phyloP scores from a whole-genome alignment of 192 early-diverging fungal genomes.

The Coemansia sp. region DNA sequence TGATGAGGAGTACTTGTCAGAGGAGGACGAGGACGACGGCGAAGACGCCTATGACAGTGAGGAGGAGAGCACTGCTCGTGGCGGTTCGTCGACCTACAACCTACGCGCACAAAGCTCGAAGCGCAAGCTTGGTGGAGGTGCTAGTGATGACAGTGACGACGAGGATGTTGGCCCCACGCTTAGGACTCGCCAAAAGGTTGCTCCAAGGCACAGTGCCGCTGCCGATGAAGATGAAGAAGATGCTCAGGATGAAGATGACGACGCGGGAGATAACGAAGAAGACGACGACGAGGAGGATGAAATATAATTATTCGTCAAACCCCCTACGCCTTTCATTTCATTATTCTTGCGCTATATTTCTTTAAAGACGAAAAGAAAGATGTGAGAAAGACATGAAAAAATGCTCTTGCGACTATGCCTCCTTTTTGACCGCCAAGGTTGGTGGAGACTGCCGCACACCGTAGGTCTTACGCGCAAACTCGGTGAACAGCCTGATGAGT shows the following conservation, averaged over 20 bases:
- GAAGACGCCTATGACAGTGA: slow-evolving; percentile 26
- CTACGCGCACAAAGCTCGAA: slow-evolving; percentile 34
- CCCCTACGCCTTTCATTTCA: neutral
- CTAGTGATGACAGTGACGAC: slow-evolving; percentile 16
- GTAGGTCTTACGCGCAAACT: slow-evolving; percentile 79
- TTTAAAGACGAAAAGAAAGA: neutral
- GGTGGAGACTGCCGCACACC: neutral
- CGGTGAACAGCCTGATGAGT: slow-evolving; percentile 77
- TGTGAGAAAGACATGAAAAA: too few relatives aligned
- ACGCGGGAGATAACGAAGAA: slow-evolving; percentile 1
- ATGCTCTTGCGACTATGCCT: neutral
- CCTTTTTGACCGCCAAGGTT: slow-evolving; percentile 14
- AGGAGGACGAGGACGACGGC: slow-evolving; percentile 31
- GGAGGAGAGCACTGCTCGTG: slow-evolving; percentile 22
- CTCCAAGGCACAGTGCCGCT: slow-evolving; percentile 15
- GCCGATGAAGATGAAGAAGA: slow-evolving; percentile 4
- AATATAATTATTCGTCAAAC: too few relatives aligned
- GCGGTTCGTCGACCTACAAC: slow-evolving; percentile 46
- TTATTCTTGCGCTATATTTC: neutral
- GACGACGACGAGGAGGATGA: slow-evolving; percentile 12
- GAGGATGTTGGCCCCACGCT: slow-evolving; percentile 26
- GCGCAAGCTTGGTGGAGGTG: slow-evolving; percentile 25
- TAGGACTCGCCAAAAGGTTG: slow-evolving; percentile 37
- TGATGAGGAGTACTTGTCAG: slow-evolving; percentile 27
- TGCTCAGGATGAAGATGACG: slow-evolving; percentile 1